phyloP scores from a whole-genome alignment of 2,329 filamentous ascomycete species.

The Seiridium cupressi region DNA sequence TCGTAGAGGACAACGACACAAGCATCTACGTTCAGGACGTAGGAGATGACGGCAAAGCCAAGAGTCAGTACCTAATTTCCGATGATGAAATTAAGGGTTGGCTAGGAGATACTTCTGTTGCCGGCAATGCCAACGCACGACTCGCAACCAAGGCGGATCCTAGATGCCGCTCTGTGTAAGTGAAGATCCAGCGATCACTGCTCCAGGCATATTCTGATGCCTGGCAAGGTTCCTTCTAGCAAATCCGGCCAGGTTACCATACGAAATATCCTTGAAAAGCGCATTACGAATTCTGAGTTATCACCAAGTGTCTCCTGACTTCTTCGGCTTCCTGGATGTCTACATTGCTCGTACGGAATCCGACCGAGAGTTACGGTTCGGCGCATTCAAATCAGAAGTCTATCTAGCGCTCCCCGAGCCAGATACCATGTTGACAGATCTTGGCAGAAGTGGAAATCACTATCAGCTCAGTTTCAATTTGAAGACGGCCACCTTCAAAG shows the following conservation, averaged over 20 bases:
- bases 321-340: neutral
- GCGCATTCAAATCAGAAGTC: neutral
- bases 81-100: neutral
- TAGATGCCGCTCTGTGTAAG: neutral
- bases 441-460: neutral
- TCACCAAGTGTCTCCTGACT: conserved; percentile 1
- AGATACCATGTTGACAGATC: neutral
- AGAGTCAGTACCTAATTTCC: neutral
- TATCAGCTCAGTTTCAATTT: neutral
- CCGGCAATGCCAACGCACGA: neutral
- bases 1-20: neutral
- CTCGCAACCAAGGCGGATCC: neutral
- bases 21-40: neutral
- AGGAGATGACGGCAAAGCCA: neutral
- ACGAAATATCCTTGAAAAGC: neutral
- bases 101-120: neutral
- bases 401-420: neutral
- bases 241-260: neutral
- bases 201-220: neutral
- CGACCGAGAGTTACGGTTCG: neutral
- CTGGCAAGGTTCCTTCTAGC: neutral
- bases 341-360: neutral
- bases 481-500: neutral
- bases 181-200: neutral
- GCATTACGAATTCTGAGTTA: neutral